phyloP scores from a whole-genome alignment of 768 basidiomycete species.

The Tubosaeta sp. region DNA sequence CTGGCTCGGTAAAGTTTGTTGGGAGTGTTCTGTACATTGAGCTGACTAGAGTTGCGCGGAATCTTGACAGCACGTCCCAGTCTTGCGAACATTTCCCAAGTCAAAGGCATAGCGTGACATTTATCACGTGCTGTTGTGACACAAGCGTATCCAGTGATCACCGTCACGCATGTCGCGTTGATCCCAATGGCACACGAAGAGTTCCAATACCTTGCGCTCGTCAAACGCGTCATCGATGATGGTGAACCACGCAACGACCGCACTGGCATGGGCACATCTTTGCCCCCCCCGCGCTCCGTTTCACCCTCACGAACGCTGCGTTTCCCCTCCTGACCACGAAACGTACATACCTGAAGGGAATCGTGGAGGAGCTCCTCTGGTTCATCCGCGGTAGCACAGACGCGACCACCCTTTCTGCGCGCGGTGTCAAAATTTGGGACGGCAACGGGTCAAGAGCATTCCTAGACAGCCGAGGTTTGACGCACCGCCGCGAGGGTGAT shows the following conservation, averaged over 20 bases:
- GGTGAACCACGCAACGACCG: conserved; percentile 85
- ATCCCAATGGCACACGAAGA: conserved; percentile 62
- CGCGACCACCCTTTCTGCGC: conserved; percentile 64
- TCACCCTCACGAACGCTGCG: conserved; percentile 70
- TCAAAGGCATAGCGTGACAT: conserved; percentile 12
- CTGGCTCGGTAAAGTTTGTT: conserved; percentile 19
- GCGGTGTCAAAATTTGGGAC: conserved; percentile 96
- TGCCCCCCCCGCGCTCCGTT: conserved; percentile 85
- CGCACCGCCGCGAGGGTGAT: conserved; percentile 83
- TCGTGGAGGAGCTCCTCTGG: conserved; percentile 93
- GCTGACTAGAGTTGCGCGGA: background rate
- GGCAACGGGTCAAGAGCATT: conserved; percentile 91
- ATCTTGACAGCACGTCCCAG: conserved; percentile 4
- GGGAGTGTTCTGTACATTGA: background rate
- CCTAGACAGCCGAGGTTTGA: conserved; percentile 78
- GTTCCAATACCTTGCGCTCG: conserved; percentile 82
- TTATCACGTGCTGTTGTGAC: conserved; percentile 12
- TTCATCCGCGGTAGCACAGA: conserved; percentile 86
- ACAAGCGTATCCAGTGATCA: conserved; percentile 5
- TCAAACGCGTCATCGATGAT: conserved; percentile 64
- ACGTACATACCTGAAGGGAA: conserved; percentile 86
- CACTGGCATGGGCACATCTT: conserved; percentile 97
- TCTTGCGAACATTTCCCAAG: conserved; percentile 1
- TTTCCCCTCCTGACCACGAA: conserved; percentile 95
- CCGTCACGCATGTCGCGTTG: conserved; percentile 4